Evolutionary conservation across 148 eudicot species (phyloP).

Genomic region (Agrostemma githago): DNA sequence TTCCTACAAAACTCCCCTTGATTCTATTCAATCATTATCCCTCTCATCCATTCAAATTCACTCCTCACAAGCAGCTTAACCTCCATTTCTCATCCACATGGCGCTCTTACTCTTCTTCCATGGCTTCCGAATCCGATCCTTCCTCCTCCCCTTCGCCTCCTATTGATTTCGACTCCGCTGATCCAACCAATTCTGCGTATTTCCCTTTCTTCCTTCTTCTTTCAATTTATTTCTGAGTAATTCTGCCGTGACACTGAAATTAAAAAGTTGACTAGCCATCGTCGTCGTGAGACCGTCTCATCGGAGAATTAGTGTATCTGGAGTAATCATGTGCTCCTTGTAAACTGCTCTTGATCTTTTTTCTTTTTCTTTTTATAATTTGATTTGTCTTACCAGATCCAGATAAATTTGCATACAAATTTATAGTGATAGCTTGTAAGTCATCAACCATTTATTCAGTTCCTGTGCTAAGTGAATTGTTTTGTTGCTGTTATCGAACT

Average conservation of each 20-base stretch:
- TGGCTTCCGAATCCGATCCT: constrained; percentile 42
- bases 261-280: not conserved
- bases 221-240: not conserved
- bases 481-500: no score
- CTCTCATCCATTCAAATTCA: constrained; percentile 16
- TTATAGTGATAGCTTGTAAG: no score
- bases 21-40: not conserved
- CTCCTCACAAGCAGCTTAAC: constrained; percentile 7
- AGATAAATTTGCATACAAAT: no score
- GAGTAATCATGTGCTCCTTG: no score
- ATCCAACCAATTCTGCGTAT: constrained; percentile 38
- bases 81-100: constrained; percentile 29
- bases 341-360: no score
- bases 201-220: not conserved
- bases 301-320: no score
- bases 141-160: constrained; percentile 30
- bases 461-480: no score
- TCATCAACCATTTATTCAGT: no score
- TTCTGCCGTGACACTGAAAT: no score
- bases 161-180: constrained; percentile 34
- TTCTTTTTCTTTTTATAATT: no score
- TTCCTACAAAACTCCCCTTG: constrained; percentile 4
- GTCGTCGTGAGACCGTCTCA: not conserved
- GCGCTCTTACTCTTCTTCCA: constrained; percentile 31
- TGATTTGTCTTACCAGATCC: no score